phyloP scores from a whole-genome alignment of 306 rosid species.

The Dalbergia cochinchinensis region DNA sequence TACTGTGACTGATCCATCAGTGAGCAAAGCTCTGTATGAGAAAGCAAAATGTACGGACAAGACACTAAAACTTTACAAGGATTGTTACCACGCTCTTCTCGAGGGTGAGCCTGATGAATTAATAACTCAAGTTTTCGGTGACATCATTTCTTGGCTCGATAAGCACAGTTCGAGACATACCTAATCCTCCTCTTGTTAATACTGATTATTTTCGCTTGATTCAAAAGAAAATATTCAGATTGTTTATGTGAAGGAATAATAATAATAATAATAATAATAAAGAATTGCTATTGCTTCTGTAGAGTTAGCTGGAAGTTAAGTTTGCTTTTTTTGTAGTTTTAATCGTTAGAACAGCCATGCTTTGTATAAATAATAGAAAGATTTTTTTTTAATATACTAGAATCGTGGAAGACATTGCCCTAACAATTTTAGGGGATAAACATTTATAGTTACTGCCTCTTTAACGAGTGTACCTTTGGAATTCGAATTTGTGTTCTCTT shows the following conservation, averaged over 20 bases:
- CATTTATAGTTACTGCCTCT: no score
- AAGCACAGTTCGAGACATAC: slow-evolving; percentile 52
- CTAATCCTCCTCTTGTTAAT: slow-evolving; percentile 28
- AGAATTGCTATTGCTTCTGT: slow-evolving; percentile 18
- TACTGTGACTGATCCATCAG: slow-evolving; percentile 88
- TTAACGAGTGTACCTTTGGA: no score
- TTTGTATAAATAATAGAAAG: slow-evolving; percentile 15
- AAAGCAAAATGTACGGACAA: slow-evolving; percentile 83
- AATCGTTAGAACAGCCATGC: not conserved
- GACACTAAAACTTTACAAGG: slow-evolving; percentile 75
- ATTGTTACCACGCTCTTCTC: slow-evolving; percentile 84
- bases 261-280: not conserved
- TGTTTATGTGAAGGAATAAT: not conserved
- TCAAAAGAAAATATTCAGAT: slow-evolving; percentile 27
- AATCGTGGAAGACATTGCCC: no score
- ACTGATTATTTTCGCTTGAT: slow-evolving; percentile 3
- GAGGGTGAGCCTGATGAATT: slow-evolving; percentile 94
- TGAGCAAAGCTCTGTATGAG: slow-evolving; percentile 82
- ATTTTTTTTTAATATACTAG: no score
- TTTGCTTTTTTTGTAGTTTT: slow-evolving; percentile 1
- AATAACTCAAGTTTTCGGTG: slow-evolving; percentile 62
- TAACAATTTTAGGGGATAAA: no score
- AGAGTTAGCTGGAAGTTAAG: not conserved
- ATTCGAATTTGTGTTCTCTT: no score
- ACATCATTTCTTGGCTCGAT: slow-evolving; percentile 84